These are phyloP conservation scores for Xylaria sp. DNA, from an alignment of 2,329 filamentous ascomycete genomes.

Conservation along the genomic window DNA sequence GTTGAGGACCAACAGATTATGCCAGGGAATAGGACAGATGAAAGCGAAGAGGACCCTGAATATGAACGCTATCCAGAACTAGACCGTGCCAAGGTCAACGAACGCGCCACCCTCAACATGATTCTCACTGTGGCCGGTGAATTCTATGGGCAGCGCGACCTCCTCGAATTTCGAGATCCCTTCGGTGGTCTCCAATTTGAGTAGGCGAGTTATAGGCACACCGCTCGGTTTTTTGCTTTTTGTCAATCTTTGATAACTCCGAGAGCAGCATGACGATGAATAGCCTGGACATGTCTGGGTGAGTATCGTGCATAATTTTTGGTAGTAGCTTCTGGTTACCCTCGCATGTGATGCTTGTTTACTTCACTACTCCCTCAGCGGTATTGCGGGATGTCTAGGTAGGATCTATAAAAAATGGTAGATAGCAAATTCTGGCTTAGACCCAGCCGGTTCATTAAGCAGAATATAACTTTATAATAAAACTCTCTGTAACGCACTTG, in stretches of 20 bases:
- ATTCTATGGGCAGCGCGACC: constrained; percentile 87
- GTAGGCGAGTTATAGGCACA: constrained; percentile 15
- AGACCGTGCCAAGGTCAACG: constrained; percentile 58
- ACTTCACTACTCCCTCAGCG: too few relatives aligned
- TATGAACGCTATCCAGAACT: constrained; percentile 37
- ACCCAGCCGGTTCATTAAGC: background rate
- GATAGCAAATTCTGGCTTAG: constrained; percentile 9
- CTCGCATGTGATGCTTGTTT: background rate
- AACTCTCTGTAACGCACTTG: background rate
- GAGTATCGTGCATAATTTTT: constrained; percentile 14
- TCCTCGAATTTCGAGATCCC: constrained; percentile 78
- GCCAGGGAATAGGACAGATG: constrained; percentile 7
- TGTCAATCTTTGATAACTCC: background rate
- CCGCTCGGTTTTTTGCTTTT: background rate
- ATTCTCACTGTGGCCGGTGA: constrained; percentile 89
- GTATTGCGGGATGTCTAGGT: constrained; percentile 16
- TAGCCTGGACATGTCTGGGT: constrained; percentile 14
- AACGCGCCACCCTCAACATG: constrained; percentile 86
- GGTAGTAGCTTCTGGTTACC: constrained; percentile 1
- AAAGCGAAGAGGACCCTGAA: constrained; percentile 45
- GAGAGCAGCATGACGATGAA: background rate
- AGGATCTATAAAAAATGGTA: constrained; percentile 19
- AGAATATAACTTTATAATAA: background rate
- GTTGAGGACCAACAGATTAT: background rate
- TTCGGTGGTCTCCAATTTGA: constrained; percentile 54